Base-by-base conservation (phyloP, 139 green algal species). In the Chlorella sp. region DNA sequence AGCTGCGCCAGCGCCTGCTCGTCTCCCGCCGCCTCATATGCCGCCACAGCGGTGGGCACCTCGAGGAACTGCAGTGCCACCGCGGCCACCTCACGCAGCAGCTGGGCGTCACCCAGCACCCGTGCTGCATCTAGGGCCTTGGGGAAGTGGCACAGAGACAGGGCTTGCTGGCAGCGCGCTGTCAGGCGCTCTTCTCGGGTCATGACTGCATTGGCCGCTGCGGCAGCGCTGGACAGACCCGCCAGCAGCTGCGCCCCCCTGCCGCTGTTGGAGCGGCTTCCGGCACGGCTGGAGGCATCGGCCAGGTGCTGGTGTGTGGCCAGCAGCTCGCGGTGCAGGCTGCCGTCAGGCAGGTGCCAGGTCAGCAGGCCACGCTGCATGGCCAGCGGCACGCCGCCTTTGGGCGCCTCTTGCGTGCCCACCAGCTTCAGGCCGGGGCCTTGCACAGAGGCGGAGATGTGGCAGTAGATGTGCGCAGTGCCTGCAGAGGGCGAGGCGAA, bases 51-150 rank as follows among this genome's bases (percentile, higher is more conserved):
- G 61, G 94, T 78, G 3, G 94, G 89, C 0, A 97, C 68, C 75
- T 98, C 95, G 80, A 97, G 89, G 78, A 90, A 75, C 76, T 95
- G 90, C 89, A 98, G 90, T 4, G 94, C 95, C 4, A 92, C 90
- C 34, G 89, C 48, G 2, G 88, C 94, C 39, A 97, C 88, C 57
- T 93, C 87, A 36, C 86, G 86, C 95, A 96, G 97, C 37, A 88
- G 82, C 34, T 95, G 88, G 32, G 88, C 14, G 22, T 81, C 92
- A 32, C 93, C 90, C n/a, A 97, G 85, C 78, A 85, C 22, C 57
- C 92, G 39, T 3, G 94, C 94, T 19, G 88, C 88, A 5, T 95
- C 90, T 91, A 94, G 95, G 15, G 93, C 95, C 9, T 88, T 90
- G 61, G 92, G 61, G 64, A 95, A 89, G 39, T 92, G 92, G 79